phyloP scores from a whole-genome alignment of 345 rosid species.

The Physaria fendleri region DNA sequence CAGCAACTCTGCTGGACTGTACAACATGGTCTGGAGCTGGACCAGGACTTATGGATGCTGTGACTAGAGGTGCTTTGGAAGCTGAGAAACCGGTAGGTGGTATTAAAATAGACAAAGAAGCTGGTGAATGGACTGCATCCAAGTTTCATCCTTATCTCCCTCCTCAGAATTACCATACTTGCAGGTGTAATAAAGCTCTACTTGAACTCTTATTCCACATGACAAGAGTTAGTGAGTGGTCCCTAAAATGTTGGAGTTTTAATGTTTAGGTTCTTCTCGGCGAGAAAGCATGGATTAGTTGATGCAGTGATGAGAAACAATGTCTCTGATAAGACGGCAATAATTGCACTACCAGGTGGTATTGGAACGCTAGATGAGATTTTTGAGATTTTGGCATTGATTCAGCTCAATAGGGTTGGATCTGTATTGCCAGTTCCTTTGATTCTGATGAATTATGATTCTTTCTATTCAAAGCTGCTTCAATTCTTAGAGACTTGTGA shows the following conservation, averaged over 20 bases:
- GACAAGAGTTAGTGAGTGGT: constrained; percentile 4
- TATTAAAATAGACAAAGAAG: constrained; percentile 78
- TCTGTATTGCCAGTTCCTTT: constrained; percentile 73
- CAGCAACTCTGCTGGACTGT: constrained; percentile 72
- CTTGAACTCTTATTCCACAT: neutral
- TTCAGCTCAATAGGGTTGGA: constrained; percentile 82
- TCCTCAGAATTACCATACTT: constrained; percentile 62
- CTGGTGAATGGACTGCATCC: constrained; percentile 87
- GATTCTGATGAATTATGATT: constrained; percentile 77
- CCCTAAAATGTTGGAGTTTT: neutral
- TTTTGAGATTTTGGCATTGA: constrained; percentile 74
- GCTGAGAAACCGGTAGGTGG: constrained; percentile 79
- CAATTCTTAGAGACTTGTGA: constrained; percentile 74
- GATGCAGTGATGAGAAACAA: constrained; percentile 65
- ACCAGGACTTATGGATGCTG: constrained; percentile 96
- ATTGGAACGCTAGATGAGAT: constrained; percentile 85
- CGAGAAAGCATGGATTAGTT: constrained; percentile 86
- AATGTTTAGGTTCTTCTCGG: constrained; percentile 73
- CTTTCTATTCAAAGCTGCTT: constrained; percentile 64
- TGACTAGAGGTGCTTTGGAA: constrained; percentile 71
- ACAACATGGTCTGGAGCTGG: constrained; percentile 97
- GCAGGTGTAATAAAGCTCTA: constrained; percentile 47
- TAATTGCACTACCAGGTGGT: constrained; percentile 86
- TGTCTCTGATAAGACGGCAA: constrained; percentile 57
- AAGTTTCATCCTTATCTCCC: constrained; percentile 82